Evolutionary conservation across 2,329 filamentous ascomycete genomes (phyloP), one percentile per base, ranked within the genome.

Genomic region (Orbilia brochopaga): DNA sequence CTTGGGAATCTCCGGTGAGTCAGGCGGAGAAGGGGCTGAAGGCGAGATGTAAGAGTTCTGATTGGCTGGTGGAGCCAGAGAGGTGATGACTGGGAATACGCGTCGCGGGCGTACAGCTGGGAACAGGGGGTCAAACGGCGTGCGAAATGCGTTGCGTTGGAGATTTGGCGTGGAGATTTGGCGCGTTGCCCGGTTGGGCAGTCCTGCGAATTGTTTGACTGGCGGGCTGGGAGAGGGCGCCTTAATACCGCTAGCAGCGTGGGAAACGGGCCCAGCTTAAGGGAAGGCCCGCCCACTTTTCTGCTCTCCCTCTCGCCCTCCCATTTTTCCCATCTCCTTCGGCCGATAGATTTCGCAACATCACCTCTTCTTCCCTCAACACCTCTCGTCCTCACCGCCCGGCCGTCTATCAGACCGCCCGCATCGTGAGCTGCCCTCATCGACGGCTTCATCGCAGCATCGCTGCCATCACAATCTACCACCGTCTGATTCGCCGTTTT

Each of bases 321-420:
- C 24, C 30, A n/a, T 32, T 35, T 53, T 13, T 53, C 50, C 50
- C 50, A 53, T 53, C 50, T 35, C 55, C 67, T 61, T 72, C 67
- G 67, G 67, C 67, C 67, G 67, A 72, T 72, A 72, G 67, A 72
- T 72, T 72, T 72, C 67, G 67, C 60, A 72, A 65, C 67, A 65
- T 65, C 67, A 59, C 57, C 67, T 65, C 67, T 64, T 72, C 66
- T 52, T 61, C 55, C 46, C 32, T 54, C 67, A 64, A 65, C 67
- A 72, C 67, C 50, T 60, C 32, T 44, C 50, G 51, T 32, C 35
- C 35, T n/a, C 57, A 50, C 30, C 11, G 46, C 32, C 46, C 52
- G 58, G 37, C 30, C 55, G 27, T 32, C 57, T 69, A 62, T 62
- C 56, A 62, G 52, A 62, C 19, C 32, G 27, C 27, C 27, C 27